phyloP scores from a whole-genome alignment of 257 asterid species.

The Craterostigma plantagineum region DNA sequence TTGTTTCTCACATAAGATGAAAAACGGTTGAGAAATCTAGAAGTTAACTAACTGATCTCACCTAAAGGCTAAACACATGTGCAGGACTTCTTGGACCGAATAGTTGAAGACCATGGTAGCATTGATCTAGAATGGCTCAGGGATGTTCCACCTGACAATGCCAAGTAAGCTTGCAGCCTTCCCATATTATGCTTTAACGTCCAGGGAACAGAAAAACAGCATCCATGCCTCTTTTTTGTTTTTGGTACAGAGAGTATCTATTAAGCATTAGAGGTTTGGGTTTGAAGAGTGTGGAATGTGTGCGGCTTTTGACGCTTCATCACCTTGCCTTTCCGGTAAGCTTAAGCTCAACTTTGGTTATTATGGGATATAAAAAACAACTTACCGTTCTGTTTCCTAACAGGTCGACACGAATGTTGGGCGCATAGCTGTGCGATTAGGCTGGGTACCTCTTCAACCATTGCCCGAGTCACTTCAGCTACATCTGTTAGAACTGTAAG shows the following conservation, averaged over 20 bases:
- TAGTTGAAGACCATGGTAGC: conserved; percentile 79
- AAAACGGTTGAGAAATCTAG: conserved; percentile 5
- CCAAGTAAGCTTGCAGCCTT: conserved; percentile 40
- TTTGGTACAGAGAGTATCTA: conserved; percentile 61
- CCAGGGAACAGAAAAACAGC: conserved; percentile 4
- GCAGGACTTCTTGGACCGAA: conserved; percentile 77
- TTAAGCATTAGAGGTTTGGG: conserved; percentile 90
- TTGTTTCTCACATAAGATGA: not conserved
- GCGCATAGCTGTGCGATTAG: conserved; percentile 94
- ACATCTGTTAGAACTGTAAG: conserved; percentile 92
- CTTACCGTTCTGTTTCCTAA: not conserved
- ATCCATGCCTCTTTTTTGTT: conserved; percentile 12
- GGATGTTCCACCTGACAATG: conserved; percentile 86
- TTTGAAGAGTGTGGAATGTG: conserved; percentile 92
- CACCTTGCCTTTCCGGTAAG: conserved; percentile 99
- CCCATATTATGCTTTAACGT: conserved; percentile 6
- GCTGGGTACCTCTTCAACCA: conserved; percentile 99
- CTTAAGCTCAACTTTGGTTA: conserved; percentile 11
- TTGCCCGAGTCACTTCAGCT: conserved; percentile 94
- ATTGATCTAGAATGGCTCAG: conserved; percentile 90
- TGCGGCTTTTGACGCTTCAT: conserved; percentile 93
- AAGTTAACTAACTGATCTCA: not conserved
- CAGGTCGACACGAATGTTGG: conserved; percentile 98
- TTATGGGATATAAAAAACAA: conserved; percentile 4
- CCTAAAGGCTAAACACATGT: conserved; percentile 10